Evolutionary conservation across 2,329 filamentous ascomycete species (phyloP), one percentile per base, ranked within the genome.

Genomic region (Clonostachys sp.): DNA sequence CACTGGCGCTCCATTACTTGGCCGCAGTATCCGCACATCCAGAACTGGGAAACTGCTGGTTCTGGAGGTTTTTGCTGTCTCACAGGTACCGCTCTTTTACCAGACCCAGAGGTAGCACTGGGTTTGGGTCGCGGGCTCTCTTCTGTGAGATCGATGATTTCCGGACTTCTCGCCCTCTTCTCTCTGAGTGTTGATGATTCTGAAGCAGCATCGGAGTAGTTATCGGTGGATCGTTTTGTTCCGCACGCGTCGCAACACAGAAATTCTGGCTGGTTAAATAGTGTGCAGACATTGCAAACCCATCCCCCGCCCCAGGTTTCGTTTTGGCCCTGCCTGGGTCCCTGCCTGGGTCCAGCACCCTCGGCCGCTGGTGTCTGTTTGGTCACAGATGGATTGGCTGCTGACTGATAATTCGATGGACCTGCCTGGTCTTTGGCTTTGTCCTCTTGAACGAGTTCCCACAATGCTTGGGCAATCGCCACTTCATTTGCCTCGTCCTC

Each of bases 401-500:
- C 12, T 12, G 36, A n/a, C 14, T 7, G 14, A n/a, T 39, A 5
- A 44, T 42, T 40, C 24, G 48, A 18, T 50, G 47, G 45, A 47
- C 45, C 24, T 44, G 33, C 80, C 52, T 82, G 78, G 55, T 74
- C 76, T 38, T 58, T 58, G 51, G 64, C 67, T 51, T 87, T 80
- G 51, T 95, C 91, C 61, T 95, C 84, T 60, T 95, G 87, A 24
- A 94, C 86, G 16, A 96, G 73, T 58, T 96, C 91, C 71, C 89
- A 91, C 34, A 95, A 73, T 0, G 91, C 91, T 58, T 91, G 83
- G 46, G 90, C 83, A 51, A 96, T 95, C 6, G 91, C 91, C 20
- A 81, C 77, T 48, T 96, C 89, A 57, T 96, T 95, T 5, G 90
- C 91, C 55, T 91, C 86, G 47, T 96, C 90, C 62, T 95, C 88